Percentiles rank a stretch among this genome's conserved stretches.
Evolutionary conservation across 116 monocot genomes (phyloP).

Genomic region (Papilionanthe hybrid): DNA sequence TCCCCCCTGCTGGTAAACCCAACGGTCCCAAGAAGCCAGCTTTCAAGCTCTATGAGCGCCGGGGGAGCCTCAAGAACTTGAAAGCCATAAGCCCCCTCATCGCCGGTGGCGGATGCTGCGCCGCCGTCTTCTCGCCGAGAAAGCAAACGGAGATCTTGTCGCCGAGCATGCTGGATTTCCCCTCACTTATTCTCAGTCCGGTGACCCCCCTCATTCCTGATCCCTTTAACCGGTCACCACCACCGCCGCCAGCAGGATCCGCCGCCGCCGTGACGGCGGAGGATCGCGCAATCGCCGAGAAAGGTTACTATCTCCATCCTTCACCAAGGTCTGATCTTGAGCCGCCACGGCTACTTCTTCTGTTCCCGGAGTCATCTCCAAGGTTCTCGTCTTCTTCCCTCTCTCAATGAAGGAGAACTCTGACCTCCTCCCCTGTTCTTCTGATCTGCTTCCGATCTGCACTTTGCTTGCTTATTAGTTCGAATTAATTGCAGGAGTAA

Average conservation of each 20-base stretch:
- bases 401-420: background rate
- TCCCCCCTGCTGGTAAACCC: background rate
- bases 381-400: background rate
- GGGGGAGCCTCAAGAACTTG: constrained; percentile 22
- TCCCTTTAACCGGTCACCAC: constrained; percentile 11
- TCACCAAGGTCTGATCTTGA: constrained; percentile 24
- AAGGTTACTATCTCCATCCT: constrained; percentile 45
- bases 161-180: constrained; percentile 22
- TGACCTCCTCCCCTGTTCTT: background rate
- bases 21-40: constrained; percentile 21
- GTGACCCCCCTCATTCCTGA: constrained; percentile 18
- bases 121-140: background rate
- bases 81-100: constrained; percentile 15
- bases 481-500: constrained; percentile 10
- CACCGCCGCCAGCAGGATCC: background rate
- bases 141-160: constrained; percentile 18
- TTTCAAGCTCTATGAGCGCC: constrained; percentile 33
- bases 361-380: constrained; percentile 35
- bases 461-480: background rate
- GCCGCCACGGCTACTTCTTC: constrained; percentile 25
- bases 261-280: constrained; percentile 10
- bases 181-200: constrained; percentile 15
- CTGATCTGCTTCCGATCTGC: background rate
- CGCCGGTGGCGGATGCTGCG: too few relatives aligned
- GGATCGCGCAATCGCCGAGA: constrained; percentile 11